Evolutionary conservation across 768 basidiomycete genomes (phyloP).

Genomic region (Omphalotus guepiniiformis): DNA sequence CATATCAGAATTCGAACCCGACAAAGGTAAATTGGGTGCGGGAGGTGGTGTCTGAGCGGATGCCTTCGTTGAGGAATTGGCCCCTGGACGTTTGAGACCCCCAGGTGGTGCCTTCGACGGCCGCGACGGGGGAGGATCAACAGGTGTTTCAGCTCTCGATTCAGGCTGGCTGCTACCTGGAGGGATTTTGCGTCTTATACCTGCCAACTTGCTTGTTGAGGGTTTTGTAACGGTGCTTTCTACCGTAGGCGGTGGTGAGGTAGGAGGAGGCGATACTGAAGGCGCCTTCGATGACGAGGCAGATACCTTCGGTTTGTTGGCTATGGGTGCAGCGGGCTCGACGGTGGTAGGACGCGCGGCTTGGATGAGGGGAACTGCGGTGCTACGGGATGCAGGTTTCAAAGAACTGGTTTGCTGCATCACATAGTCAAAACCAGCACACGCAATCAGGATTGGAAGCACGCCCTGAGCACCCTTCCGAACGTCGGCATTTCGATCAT

Average conservation of each 20-base stretch:
- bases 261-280: conserved; percentile 39
- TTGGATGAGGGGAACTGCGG: conserved; percentile 85
- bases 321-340: conserved; percentile 11
- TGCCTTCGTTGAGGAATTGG: conserved; percentile 26
- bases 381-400: conserved; percentile 86
- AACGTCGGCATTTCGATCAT: conserved; percentile 89
- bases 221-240: background rate
- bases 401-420: conserved; percentile 81
- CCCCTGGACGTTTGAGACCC: conserved; percentile 42
- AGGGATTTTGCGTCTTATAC: conserved; percentile 71
- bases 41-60: conserved; percentile 29
- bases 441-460: conserved; percentile 69
- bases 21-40: conserved; percentile 38
- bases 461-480: conserved; percentile 86
- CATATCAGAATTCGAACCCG: conserved; percentile 51
- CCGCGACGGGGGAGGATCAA: conserved; percentile 30
- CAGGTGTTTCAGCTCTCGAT: conserved; percentile 39
- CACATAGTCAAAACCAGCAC: conserved; percentile 78
- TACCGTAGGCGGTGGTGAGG: conserved; percentile 26
- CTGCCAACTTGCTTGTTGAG: conserved; percentile 46
- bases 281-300: conserved; percentile 34
- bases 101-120: conserved; percentile 32
- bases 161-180: conserved; percentile 53
- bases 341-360: conserved; percentile 55
- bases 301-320: conserved; percentile 25